Base-by-base conservation (phyloP, 1,139 yeast species). In the Candida labiduridarum region DNA sequence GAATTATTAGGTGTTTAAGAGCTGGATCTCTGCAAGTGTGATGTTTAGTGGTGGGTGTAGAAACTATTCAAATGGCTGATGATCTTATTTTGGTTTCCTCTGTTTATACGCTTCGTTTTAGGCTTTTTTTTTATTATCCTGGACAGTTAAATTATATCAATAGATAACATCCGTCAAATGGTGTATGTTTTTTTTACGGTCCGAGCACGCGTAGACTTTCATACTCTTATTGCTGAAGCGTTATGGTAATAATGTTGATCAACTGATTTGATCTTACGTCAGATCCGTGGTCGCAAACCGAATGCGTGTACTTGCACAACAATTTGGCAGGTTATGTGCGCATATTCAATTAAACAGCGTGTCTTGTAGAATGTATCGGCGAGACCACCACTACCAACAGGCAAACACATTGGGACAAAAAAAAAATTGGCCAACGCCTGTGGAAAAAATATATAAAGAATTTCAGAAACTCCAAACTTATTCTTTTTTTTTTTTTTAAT, bases 1-100 rank as follows among this genome's bases (percentile, higher is more conserved):
- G 79, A 74, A 35, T 76, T 75, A 49, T 62, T 76, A 31, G 78
- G 79, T 10, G 48, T 69, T 50, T 69, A 59, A 48, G 25, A 38
- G 38, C 38, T 35, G 38, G 38, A 15, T 15, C 38, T 35, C 38
- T 35, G 7, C 25, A 22, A 22, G n/a, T n/a, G 25, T 7, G 25
- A 22, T 22, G 25, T 7, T 22, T 22, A 22, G 7, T 7, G 14
- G 11, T 35, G 12, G 12, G 22, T 15, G 38, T 7, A n/a, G 16
- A 19, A 19, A 38, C 16, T 19, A 18, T 12, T 19, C 27, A 1
- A 16, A 36, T 36, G n/a, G 7, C 7, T 22, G 11, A 31, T 12
- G 34, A 31, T 31, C 10, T 31, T 9, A 31, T 5, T 31, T n/a
- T 31, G 10, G 34, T 31, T 11, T 12, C 14, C 10, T 31, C 5